phyloP scores from a whole-genome alignment of 2,329 filamentous ascomycete genomes.

The Fusarium begoniae region DNA sequence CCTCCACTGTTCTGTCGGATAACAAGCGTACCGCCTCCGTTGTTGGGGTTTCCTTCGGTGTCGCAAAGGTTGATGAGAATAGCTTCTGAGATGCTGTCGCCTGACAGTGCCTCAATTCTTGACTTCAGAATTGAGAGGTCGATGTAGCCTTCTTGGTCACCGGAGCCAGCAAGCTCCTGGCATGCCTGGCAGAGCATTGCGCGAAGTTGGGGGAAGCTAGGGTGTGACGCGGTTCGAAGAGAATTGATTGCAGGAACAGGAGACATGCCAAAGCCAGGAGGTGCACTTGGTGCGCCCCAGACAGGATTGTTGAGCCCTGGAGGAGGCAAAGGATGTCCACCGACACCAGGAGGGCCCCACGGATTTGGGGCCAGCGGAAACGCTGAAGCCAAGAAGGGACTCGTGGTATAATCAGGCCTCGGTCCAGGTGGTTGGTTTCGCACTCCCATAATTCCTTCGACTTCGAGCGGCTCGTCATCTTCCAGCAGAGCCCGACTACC shows the following conservation, averaged over 20 bases:
- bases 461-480: constrained; percentile 68
- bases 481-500: constrained; percentile 90
- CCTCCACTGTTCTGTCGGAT: constrained; percentile 62
- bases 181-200: constrained; percentile 82
- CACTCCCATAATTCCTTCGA: constrained; percentile 47
- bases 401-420: constrained; percentile 52
- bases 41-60: constrained; percentile 84
- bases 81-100: constrained; percentile 55
- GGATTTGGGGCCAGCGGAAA: constrained; percentile 51
- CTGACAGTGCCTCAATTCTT: constrained; percentile 66
- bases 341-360: constrained; percentile 52
- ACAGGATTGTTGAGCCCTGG: constrained; percentile 57
- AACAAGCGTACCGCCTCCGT: constrained; percentile 90
- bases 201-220: constrained; percentile 77
- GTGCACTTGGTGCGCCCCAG: constrained; percentile 49
- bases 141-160: constrained; percentile 71
- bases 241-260: constrained; percentile 43
- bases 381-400: constrained; percentile 54
- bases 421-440: constrained; percentile 63
- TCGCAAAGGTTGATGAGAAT: constrained; percentile 89
- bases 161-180: constrained; percentile 62
- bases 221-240: constrained; percentile 55
- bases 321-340: constrained; percentile 53
- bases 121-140: constrained; percentile 74
- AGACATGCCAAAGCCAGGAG: constrained; percentile 49